phyloP scores from a whole-genome alignment of 2,329 filamentous ascomycete genomes.

The Dryadomyces quercivorus region DNA sequence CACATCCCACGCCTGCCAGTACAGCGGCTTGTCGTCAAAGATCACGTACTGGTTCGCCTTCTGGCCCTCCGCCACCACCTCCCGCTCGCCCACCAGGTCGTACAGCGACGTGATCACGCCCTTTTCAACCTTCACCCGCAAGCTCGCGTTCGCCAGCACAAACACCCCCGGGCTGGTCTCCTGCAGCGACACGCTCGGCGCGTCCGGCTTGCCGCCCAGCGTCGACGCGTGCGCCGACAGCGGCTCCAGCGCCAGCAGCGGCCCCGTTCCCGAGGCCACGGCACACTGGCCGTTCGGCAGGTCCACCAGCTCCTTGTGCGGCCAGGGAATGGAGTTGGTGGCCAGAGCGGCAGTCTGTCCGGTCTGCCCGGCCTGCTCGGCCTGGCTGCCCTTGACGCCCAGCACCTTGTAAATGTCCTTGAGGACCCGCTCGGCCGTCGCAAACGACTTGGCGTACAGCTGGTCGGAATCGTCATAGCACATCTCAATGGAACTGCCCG shows the following conservation, averaged over 20 bases:
- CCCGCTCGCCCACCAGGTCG: slow-evolving; percentile 60
- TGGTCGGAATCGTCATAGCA: slow-evolving; percentile 89
- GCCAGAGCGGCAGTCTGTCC: no score
- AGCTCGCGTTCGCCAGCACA: slow-evolving; percentile 65
- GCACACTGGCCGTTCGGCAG: slow-evolving; percentile 41
- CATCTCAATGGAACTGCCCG: slow-evolving; percentile 93
- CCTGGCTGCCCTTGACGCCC: slow-evolving; percentile 38
- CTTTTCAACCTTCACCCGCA: slow-evolving; percentile 58
- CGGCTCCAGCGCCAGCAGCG: slow-evolving; percentile 35
- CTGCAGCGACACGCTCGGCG: slow-evolving; percentile 38
- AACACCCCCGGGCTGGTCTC: slow-evolving; percentile 51
- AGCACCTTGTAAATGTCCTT: slow-evolving; percentile 57
- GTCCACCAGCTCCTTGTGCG: slow-evolving; percentile 60
- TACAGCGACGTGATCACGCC: slow-evolving; percentile 78
- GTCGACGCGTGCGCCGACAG: slow-evolving; percentile 31
- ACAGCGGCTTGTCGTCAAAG: slow-evolving; percentile 93
- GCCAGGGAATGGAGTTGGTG: slow-evolving; percentile 82
- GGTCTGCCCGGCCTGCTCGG: no score
- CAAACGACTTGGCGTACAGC: slow-evolving; percentile 74
- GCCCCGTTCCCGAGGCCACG: slow-evolving; percentile 44
- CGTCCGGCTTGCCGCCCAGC: slow-evolving; percentile 8
- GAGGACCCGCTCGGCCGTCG: slow-evolving; percentile 60
- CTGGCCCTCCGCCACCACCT: slow-evolving; percentile 59
- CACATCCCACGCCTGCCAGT: slow-evolving; percentile 97
- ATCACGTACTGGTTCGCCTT: slow-evolving; percentile 88